Conservation (phyloP, 2,329 filamentous ascomycete genomes). For the Cytospora paraplurivora region DNA sequence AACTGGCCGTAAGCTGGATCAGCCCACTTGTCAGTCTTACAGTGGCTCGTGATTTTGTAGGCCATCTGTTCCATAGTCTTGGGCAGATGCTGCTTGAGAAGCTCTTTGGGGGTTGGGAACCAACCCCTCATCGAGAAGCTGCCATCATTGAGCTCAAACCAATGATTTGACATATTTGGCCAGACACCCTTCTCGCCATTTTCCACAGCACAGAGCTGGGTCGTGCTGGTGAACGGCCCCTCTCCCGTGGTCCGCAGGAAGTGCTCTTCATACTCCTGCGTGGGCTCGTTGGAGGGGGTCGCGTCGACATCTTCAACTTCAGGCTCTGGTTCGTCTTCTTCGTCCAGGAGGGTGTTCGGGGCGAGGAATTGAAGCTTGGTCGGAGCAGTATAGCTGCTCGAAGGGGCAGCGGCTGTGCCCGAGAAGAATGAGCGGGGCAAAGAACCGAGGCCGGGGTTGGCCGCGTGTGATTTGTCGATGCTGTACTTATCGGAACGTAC, state of each 20-base stretch:
- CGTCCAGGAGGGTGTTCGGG: conserved; percentile 45
- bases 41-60: conserved; percentile 32
- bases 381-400: conserved; percentile 19
- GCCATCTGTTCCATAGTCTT: conserved; percentile 38
- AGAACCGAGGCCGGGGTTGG: conserved; percentile 30
- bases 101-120: conserved; percentile 45
- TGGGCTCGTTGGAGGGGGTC: conserved; percentile 13
- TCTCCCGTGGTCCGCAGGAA: not conserved
- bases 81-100: conserved; percentile 40
- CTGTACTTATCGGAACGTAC: conserved; percentile 19
- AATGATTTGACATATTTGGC: conserved; percentile 24
- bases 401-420: conserved; percentile 4
- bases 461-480: conserved; percentile 14
- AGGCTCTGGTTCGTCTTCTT: conserved; percentile 31
- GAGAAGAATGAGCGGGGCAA: conserved; percentile 35
- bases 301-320: conserved; percentile 25
- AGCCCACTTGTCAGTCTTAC: conserved; percentile 32
- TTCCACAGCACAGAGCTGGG: conserved; percentile 14
- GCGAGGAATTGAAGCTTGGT: conserved; percentile 42
- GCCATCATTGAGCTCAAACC: conserved; percentile 41
- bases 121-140: conserved; percentile 49
- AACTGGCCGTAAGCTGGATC: conserved; percentile 38
- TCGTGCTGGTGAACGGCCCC: conserved; percentile 1
- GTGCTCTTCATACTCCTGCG: conserved; percentile 9
- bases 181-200: conserved; percentile 22